A percentile compares a stretch with the other conserved stretches of the same genome.
Conservation (phyloP, 2,329 filamentous ascomycete species). For the Ascochyta viciae-villosae region DNA sequence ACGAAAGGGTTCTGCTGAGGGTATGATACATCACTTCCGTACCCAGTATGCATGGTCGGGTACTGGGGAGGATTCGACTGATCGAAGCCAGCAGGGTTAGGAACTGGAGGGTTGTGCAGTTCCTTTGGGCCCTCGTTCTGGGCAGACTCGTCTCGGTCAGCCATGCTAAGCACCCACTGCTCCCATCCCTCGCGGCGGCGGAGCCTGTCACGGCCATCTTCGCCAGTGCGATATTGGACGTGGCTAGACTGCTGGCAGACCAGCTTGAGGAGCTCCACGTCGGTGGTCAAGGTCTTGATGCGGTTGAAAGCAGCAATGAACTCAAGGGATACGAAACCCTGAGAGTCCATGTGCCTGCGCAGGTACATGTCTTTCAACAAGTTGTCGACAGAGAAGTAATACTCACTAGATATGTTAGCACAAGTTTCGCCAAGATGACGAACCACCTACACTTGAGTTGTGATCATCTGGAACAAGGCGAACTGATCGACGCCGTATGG, state of each 20-base stretch:
- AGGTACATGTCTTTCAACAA: constrained; percentile 91
- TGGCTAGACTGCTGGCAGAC: constrained; percentile 75
- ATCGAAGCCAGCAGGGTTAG: constrained; percentile 48
- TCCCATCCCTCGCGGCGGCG: constrained; percentile 79
- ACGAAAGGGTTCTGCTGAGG: constrained; percentile 40
- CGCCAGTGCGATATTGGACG: constrained; percentile 76
- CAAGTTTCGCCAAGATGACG: background rate
- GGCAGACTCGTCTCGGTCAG: constrained; percentile 74
- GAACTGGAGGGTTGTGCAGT: constrained; percentile 50
- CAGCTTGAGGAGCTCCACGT: constrained; percentile 75
- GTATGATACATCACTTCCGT: constrained; percentile 33
- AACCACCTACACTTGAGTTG: constrained; percentile 62
- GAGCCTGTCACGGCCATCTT: constrained; percentile 80
- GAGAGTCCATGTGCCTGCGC: constrained; percentile 89
- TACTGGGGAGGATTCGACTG: constrained; percentile 38
- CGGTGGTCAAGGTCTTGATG: constrained; percentile 74
- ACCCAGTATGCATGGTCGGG: constrained; percentile 33
- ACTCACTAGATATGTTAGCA: constrained; percentile 69
- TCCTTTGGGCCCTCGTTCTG: constrained; percentile 73
- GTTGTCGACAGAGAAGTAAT: constrained; percentile 97
- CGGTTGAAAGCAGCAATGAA: constrained; percentile 88
- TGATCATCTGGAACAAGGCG: constrained; percentile 64
- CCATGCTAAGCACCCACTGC: constrained; percentile 76
- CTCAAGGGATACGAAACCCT: constrained; percentile 84
- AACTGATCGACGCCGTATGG: constrained; percentile 66